Base-by-base conservation (phyloP, 1,284 basidiomycete genomes). In the Microbotryum violaceum region DNA sequence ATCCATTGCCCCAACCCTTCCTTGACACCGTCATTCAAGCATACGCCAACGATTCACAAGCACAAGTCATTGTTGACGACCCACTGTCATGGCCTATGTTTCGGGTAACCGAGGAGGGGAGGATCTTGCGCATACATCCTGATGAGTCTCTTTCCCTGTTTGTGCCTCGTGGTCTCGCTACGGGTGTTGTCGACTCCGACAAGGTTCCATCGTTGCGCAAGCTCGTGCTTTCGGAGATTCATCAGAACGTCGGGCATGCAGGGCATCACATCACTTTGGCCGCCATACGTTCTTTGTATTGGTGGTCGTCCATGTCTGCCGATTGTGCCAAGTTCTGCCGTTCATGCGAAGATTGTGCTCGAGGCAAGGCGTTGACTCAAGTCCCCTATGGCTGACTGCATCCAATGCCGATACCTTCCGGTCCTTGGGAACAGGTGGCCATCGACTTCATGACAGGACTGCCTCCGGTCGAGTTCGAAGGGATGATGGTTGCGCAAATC, bases 391-490 rank as follows among this genome's bases (percentile, higher is more conserved):
- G 78, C 3, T 52, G 76, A 3, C 64, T 78, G 4, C 73, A 76
- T 25, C 71, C 74, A 0, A 61, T 79, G 0, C 20, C 57, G 0
- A 64, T 78, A 2, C 77, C 77, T 0, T 50, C 33, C 0, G 33
- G 61, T 6, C 77, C 77, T 12, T 79, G 78, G 77, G 70, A 77
- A 53, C 57, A 70, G 0, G 75, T 81, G 3, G 75, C 75, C 0
- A 75, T 81, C 10, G 79, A 81, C 55, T 80, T 80, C 58, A 31
- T 63, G 18, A 46, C 55, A 23, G 42, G 47, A 1, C 45, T 63
- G 1, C 62, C 62, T 0, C 31, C 44, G 4, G 48, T 54, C 9
- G 2, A 3, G 16, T n/a, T 16, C 7, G 1, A n/a, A 5, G 52
- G 56, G 0, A 2, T 2, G 2, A 12, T 50, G 9, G 48, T 60